Evolutionary conservation across 116 monocot genomes (phyloP), one percentile per base, ranked within the genome.

Genomic region (Cymodocea nodosa): DNA sequence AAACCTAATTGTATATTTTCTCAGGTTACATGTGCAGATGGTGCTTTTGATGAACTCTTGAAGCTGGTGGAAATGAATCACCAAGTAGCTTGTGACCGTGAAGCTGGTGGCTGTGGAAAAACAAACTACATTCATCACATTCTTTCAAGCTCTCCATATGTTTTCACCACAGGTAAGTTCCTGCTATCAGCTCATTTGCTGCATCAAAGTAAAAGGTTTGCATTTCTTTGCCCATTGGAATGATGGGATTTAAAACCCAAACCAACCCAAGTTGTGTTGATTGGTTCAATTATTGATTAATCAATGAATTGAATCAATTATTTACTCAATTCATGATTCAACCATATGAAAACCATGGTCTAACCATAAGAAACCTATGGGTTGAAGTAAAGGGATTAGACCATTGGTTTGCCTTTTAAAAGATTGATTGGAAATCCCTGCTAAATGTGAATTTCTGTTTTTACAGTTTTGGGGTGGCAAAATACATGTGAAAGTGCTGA

Each of bases 381-480:
- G 30, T 30, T 30, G 30, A 30, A 30, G 2, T 30, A 3, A 30
- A 30, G 30, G 30, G 30, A 30, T 30, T 30, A 30, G 30, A 30
- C 30, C 30, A 30, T 3, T 30, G 1, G 30, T 30, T 30, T 30
- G 30, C 2, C 3, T 30, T 30, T 30, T 30, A 30, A 30, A 30
- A 30, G 30, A 30, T 30, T 30, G 30, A 18, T 11, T 4, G 16
- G 2, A 13, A 25, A 53, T 67, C 20, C n/a, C 51, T 16, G 15
- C 35, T 48, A 59, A 59, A 30, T 24, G 59, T 24, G 7, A 18
- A 24, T 18, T 52, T 67, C 17, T 11, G 16, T 67, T 51, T 61
- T 11, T 55, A 58, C 72, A 95, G 95, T 95, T 61, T 85, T 95
- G 83, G 95, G 95, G 18, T 95, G 95, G 95, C 87, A 95, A 75